Evolutionary conservation across 2,329 filamentous ascomycete species (phyloP), one percentile per base, ranked within the genome.

Genomic region (Cordyceps pruinosa): DNA sequence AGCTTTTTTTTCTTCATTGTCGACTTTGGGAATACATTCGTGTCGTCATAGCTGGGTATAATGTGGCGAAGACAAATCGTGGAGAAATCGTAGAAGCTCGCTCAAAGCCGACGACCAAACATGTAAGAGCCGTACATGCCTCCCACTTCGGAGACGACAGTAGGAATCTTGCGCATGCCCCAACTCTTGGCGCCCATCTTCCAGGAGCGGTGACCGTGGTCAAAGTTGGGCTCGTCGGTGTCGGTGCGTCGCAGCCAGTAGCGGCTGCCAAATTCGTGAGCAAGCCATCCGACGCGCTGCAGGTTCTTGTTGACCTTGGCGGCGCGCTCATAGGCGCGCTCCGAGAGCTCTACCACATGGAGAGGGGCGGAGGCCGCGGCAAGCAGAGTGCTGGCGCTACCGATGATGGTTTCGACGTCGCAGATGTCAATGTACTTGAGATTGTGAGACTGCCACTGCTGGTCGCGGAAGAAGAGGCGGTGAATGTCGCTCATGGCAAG

Each of bases 111-210:
- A 63, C 80, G 73, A 65, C 80, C 80, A 72, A 84, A 85, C 82
- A 85, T 85, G 65, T 81, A 84, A 25, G 76, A 81, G 23, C 94
- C 94, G 68, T 97, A 97, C 68, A 96, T 95, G 61, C 90, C 90
- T 65, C 96, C 94, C 26, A 97, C 88, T 70, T 97, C 93, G 54
- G 92, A 90, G 66, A 85, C 84, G 26, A 89, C 90, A 63, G 97
- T 87, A n/a, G 93, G 95, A 42, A 97, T 81, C 75, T 97, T 94
- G 61, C 88, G 81, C 84, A 91, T 91, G 37, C 89, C 89, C 89
- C 89, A 93, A 74, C 85, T 89, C 64, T 84, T 82, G 49, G 89
- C 89, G 32, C 89, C 89, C 86, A 90, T 88, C 76, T 94, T 94
- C 89, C 89, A 94, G 65, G 75, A 73, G 63, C 85, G 80, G 66